phyloP scores from a whole-genome alignment of 768 basidiomycete species.

The Leccinum imitatum region DNA sequence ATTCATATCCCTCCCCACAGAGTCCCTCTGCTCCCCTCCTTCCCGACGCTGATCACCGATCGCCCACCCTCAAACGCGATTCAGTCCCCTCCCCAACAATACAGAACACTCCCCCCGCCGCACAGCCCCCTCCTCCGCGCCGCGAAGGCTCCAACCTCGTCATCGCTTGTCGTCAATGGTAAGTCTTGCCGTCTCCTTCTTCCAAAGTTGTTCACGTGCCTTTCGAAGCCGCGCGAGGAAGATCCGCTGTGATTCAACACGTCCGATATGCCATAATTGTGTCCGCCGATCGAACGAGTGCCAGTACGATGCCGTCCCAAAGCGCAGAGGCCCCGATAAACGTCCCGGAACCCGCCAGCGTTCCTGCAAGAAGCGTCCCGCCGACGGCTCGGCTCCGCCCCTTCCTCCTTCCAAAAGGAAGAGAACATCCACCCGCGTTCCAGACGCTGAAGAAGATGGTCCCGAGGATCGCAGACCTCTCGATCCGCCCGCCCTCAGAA shows the following conservation, averaged over 20 bases:
- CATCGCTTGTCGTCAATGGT: slow-evolving; percentile 87
- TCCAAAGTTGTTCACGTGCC: slow-evolving; percentile 30
- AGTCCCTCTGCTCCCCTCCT: slow-evolving; percentile 21
- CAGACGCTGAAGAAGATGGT: slow-evolving; percentile 33
- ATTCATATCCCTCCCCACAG: slow-evolving; percentile 35
- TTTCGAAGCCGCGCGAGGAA: slow-evolving; percentile 74
- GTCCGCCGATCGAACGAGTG: slow-evolving; percentile 73
- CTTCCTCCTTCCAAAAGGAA: slow-evolving; percentile 56
- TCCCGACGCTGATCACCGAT: slow-evolving; percentile 28
- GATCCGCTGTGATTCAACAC: slow-evolving; percentile 82
- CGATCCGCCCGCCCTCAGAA: slow-evolving; percentile 27
- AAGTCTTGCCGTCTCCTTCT: slow-evolving; percentile 36
- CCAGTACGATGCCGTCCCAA: slow-evolving; percentile 77
- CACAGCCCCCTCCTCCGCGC: slow-evolving; percentile 33
- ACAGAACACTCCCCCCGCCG: slow-evolving; percentile 27
- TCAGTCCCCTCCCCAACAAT: slow-evolving; percentile 37
- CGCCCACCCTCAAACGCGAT: slow-evolving; percentile 45
- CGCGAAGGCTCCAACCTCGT: slow-evolving; percentile 67
- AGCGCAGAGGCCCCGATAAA: slow-evolving; percentile 84
- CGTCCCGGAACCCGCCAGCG: slow-evolving; percentile 80
- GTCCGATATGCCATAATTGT: slow-evolving; percentile 82
- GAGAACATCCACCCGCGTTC: slow-evolving; percentile 35
- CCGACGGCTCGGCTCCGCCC: slow-evolving; percentile 51
- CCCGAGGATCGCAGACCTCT: slow-evolving; percentile 28
- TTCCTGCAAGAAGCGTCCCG: slow-evolving; percentile 78